Conservation (phyloP, 495 filamentous ascomycete genomes). For the Viridothelium virens region DNA sequence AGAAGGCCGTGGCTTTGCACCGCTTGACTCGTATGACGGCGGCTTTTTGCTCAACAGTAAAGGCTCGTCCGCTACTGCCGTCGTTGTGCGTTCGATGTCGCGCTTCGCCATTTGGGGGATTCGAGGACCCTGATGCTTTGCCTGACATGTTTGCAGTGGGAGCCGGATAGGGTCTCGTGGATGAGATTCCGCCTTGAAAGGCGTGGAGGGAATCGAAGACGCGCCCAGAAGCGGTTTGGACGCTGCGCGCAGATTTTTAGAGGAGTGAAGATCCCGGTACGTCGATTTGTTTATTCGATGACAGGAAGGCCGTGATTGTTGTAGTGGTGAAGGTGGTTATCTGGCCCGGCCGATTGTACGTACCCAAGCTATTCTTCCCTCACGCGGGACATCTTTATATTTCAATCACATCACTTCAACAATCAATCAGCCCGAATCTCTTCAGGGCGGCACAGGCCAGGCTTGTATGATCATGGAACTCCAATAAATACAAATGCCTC, state of each 20-base stretch:
- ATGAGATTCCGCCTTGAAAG: conserved; percentile 1
- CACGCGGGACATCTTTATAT: no score
- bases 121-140: conserved; percentile 64
- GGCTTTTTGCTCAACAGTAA: conserved; percentile 79
- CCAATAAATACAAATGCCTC: not conserved
- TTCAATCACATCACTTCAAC: no score
- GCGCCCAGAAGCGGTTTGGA: not conserved
- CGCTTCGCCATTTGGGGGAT: conserved; percentile 49
- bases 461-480: not conserved
- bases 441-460: no score
- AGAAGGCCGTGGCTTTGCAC: conserved; percentile 81
- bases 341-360: no score
- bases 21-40: conserved; percentile 79
- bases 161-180: not conserved
- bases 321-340: no score
- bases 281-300: no score
- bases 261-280: no score
- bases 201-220: conserved; percentile 11
- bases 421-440: no score
- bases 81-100: conserved; percentile 83
- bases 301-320: no score
- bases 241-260: no score
- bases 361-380: no score
- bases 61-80: conserved; percentile 83
- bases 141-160: conserved; percentile 56